phyloP scores from a whole-genome alignment of 2,329 filamentous ascomycete species.

The Cercospora sojina region DNA sequence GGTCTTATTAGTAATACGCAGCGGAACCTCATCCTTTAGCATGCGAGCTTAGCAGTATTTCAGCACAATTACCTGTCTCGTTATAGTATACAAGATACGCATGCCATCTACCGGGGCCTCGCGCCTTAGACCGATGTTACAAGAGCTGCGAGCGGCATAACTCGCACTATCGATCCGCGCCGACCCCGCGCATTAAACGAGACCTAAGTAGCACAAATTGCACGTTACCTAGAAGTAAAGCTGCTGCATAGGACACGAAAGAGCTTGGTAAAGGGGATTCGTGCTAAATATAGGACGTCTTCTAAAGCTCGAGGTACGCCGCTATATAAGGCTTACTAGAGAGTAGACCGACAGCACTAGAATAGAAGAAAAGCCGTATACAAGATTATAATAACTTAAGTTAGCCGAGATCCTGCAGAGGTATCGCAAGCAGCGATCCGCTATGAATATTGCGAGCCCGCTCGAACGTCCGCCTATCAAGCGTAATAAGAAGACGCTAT shows the following conservation, averaged over 20 bases:
- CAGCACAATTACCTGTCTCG: constrained; percentile 6
- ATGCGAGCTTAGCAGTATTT: constrained; percentile 4
- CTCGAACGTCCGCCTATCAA: neutral
- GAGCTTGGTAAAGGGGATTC: neutral
- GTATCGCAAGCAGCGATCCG: constrained; percentile 6
- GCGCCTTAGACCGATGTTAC: constrained; percentile 1
- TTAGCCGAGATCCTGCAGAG: neutral
- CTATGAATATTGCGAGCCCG: constrained; percentile 6
- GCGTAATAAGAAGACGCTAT: neutral
- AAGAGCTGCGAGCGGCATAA: constrained; percentile 10
- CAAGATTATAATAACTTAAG: constrained; percentile 13
- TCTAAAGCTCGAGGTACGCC: neutral
- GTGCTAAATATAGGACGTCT: neutral
- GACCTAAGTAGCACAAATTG: constrained; percentile 4
- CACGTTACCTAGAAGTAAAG: neutral
- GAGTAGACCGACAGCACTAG: constrained; percentile 4
- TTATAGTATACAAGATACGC: neutral
- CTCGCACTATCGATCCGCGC: constrained; percentile 3
- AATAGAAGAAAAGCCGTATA: neutral
- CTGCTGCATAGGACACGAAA: neutral
- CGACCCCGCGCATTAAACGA: neutral
- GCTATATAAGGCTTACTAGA: constrained; percentile 9
- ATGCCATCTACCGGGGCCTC: neutral
- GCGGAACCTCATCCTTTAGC: constrained; percentile 3
- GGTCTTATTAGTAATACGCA: constrained; percentile 4